Conservation (phyloP, 495 filamentous ascomycete genomes). For the Pyrenopolyporus hunteri region DNA sequence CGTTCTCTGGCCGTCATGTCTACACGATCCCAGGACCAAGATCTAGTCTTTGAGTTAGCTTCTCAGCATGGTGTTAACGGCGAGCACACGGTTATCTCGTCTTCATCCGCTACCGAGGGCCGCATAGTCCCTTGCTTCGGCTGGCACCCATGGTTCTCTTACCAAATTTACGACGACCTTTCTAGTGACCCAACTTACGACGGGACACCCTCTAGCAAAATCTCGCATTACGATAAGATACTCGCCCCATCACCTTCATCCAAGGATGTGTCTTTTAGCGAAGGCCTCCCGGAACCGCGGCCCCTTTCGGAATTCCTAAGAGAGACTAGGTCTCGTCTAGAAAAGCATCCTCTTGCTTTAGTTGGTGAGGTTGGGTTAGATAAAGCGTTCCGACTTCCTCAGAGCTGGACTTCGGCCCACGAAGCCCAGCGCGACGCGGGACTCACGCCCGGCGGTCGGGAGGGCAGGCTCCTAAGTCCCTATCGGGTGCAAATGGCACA, state of each 20-base stretch:
- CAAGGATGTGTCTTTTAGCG: constrained; percentile 65
- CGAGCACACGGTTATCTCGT: constrained; percentile 12
- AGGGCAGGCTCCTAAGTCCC: constrained; percentile 74
- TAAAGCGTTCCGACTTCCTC: constrained; percentile 81
- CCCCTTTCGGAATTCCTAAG: constrained; percentile 69
- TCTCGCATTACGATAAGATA: constrained; percentile 73
- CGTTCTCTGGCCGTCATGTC: constrained; percentile 84
- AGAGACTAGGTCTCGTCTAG: constrained; percentile 68
- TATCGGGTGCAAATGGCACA: constrained; percentile 79
- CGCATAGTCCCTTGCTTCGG: constrained; percentile 82
- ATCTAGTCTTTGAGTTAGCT: constrained; percentile 76
- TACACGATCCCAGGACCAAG: constrained; percentile 85
- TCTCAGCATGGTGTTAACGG: constrained; percentile 46
- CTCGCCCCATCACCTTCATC: constrained; percentile 62
- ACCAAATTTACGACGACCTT: constrained; percentile 77
- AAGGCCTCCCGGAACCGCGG: constrained; percentile 70
- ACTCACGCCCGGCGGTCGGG: constrained; percentile 78
- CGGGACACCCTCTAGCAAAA: constrained; percentile 53
- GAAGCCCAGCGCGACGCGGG: constrained; percentile 53
- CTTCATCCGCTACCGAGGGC: constrained; percentile 13
- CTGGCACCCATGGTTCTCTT: constrained; percentile 99
- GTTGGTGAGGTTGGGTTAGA: constrained; percentile 92
- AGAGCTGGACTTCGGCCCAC: constrained; percentile 54
- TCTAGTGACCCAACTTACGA: constrained; percentile 48
- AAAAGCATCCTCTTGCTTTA: constrained; percentile 68